A percentile compares a stretch with the other conserved stretches of the same genome.
Evolutionary conservation across 352 stramenopile genomes (phyloP).

Genomic region (Phytophthora pluvialis): DNA sequence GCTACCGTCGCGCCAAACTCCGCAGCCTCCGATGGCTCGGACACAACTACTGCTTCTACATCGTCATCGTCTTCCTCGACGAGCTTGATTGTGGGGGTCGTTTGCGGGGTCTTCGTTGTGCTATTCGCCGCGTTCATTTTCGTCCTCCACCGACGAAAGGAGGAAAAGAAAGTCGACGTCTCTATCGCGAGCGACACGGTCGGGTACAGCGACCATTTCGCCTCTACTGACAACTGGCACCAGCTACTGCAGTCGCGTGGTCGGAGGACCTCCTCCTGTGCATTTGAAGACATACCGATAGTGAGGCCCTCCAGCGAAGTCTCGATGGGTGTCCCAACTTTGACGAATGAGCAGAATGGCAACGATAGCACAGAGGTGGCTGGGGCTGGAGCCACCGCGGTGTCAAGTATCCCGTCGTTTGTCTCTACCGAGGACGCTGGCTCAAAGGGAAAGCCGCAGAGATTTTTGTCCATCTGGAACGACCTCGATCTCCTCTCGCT

Average conservation of each 20-base stretch:
- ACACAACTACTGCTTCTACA: conserved; percentile 3
- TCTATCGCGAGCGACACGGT: conserved; percentile 21
- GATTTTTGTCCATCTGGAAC: conserved; percentile 31
- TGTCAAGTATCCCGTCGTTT: conserved; percentile 21
- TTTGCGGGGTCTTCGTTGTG: conserved; percentile 26
- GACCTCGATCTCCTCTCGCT: conserved; percentile 28
- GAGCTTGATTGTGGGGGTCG: conserved; percentile 29
- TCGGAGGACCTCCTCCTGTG: conserved; percentile 5
- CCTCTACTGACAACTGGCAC: conserved; percentile 12
- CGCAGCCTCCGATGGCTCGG: conserved; percentile 4
- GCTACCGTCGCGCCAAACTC: not conserved
- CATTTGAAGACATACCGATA: conserved; percentile 11
- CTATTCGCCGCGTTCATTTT: conserved; percentile 26
- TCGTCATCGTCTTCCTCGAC: conserved; percentile 19
- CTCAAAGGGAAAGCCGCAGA: conserved; percentile 12
- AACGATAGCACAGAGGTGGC: not conserved
- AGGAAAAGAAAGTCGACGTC: conserved; percentile 10
- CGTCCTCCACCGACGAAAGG: conserved; percentile 27
- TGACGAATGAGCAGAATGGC: conserved; percentile 14
- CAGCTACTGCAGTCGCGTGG: conserved; percentile 16
- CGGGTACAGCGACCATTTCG: conserved; percentile 23
- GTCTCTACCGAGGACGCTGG: conserved; percentile 13
- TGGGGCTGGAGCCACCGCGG: not conserved
- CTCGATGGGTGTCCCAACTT: conserved; percentile 27
- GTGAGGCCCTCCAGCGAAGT: conserved; percentile 20